Evolutionary conservation across 140 eudicot species (phyloP).

Genomic region (Artemisia princeps): DNA sequence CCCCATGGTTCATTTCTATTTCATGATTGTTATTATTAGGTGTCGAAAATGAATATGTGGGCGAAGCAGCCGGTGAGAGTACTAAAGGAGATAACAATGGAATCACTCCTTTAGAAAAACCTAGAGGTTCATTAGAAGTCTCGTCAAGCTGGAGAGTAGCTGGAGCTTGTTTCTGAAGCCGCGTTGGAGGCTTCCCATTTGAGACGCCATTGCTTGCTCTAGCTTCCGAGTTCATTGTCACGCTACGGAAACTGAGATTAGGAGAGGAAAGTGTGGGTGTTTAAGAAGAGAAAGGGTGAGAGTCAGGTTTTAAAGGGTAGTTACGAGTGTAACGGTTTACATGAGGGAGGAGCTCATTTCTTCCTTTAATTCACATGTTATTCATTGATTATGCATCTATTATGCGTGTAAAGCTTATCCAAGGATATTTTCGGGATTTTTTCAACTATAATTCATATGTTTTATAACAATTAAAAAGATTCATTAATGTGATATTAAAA

Average conservation of each 20-base stretch:
- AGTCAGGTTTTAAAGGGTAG: slow-evolving; percentile 21
- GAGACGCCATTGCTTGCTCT: slow-evolving; percentile 4
- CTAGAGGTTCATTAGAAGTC: neutral
- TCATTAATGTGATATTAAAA: no score
- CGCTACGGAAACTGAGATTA: slow-evolving; percentile 10
- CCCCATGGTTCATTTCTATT: neutral
- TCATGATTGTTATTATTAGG: neutral
- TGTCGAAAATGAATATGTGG: neutral
- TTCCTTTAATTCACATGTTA: slow-evolving; percentile 22
- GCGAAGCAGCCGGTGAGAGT: slow-evolving; percentile 17
- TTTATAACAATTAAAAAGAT: no score
- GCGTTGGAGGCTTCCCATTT: slow-evolving; percentile 17
- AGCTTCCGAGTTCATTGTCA: slow-evolving; percentile 22
- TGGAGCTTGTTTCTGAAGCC: slow-evolving; percentile 33
- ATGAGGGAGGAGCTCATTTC: neutral
- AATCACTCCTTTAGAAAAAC: slow-evolving; percentile 24
- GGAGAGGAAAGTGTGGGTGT: slow-evolving; percentile 6
- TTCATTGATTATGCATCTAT: slow-evolving; percentile 20
- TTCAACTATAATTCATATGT: no score
- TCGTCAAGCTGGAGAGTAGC: slow-evolving; percentile 16
- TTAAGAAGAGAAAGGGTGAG: slow-evolving; percentile 17
- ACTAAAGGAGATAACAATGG: slow-evolving; percentile 33
- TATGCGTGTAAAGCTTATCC: slow-evolving; percentile 18
- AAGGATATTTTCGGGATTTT: neutral
- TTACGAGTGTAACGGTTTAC: slow-evolving; percentile 18